Conservation (phyloP, 2,329 filamentous ascomycete species). For the Dactylellina cionopaga region DNA sequence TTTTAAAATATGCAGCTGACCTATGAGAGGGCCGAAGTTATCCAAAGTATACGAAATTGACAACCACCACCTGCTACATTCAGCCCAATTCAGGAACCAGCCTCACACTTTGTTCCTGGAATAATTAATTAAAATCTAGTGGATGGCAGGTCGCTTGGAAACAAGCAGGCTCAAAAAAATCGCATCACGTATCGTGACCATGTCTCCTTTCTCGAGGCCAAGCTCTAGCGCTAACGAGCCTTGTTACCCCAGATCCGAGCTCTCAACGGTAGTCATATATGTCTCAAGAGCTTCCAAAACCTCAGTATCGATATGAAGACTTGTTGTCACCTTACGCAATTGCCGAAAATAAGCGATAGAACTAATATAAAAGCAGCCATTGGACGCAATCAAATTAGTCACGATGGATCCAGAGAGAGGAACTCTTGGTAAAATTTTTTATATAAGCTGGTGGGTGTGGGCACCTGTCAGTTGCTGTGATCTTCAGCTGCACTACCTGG, state of each 20-base stretch:
- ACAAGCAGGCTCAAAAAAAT: slow-evolving; percentile 16
- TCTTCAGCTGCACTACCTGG: slow-evolving; percentile 5
- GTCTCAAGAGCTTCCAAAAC: slow-evolving; percentile 12
- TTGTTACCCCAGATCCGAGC: slow-evolving; percentile 53
- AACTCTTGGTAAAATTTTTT: slow-evolving; percentile 43
- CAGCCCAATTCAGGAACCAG: slow-evolving; percentile 38
- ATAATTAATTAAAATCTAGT: background rate
- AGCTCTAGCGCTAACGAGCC: slow-evolving; percentile 16
- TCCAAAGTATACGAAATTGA: slow-evolving; percentile 21
- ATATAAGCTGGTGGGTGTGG: slow-evolving; percentile 28
- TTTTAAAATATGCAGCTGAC: slow-evolving; percentile 38
- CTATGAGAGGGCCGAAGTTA: slow-evolving; percentile 6
- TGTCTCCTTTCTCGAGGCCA: too few species aligned
- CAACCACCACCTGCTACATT: slow-evolving; percentile 43
- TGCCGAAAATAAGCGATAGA: slow-evolving; percentile 53
- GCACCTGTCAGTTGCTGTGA: slow-evolving; percentile 6
- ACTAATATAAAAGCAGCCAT: slow-evolving; percentile 47
- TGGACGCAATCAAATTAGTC: slow-evolving; percentile 44
- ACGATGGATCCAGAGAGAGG: slow-evolving; percentile 27
- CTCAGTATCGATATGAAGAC: slow-evolving; percentile 27
- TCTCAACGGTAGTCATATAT: slow-evolving; percentile 28
- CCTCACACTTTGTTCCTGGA: slow-evolving; percentile 45
- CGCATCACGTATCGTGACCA: slow-evolving; percentile 38
- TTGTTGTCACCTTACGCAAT: slow-evolving; percentile 47
- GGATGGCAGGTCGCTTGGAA: slow-evolving; percentile 15